Conservation (phyloP, 2,329 filamentous ascomycete species). For the Diaporthe ampelina region DNA sequence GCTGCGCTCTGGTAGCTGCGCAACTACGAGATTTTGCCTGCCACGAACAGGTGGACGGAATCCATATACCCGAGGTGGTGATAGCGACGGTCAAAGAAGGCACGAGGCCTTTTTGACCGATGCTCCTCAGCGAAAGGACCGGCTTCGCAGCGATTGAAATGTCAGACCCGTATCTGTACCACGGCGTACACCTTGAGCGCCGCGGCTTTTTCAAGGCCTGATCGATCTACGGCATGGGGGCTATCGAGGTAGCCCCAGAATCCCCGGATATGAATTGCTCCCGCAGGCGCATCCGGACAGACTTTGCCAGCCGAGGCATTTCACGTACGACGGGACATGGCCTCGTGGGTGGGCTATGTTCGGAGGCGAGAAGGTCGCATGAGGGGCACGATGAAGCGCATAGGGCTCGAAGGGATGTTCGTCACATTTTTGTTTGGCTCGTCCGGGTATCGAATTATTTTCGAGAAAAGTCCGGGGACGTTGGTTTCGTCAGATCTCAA, state of each 20-base stretch:
- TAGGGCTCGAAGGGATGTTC: slow-evolving; percentile 5
- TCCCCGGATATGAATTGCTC: slow-evolving; percentile 62
- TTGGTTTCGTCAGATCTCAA: slow-evolving; percentile 42
- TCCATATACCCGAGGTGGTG: too few relatives aligned
- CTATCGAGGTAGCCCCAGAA: slow-evolving; percentile 71
- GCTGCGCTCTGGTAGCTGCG: neutral
- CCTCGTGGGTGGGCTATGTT: neutral
- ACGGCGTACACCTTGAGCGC: slow-evolving; percentile 66
- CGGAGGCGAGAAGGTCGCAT: neutral
- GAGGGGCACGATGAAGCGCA: neutral
- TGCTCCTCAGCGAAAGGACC: neutral
- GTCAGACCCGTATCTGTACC: slow-evolving; percentile 78
- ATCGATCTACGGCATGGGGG: slow-evolving; percentile 71
- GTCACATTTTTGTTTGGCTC: slow-evolving; percentile 36
- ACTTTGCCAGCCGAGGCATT: slow-evolving; percentile 66
- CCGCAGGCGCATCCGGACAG: slow-evolving; percentile 62
- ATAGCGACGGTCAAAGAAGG: neutral
- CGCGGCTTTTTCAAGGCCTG: slow-evolving; percentile 74
- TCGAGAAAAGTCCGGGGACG: slow-evolving; percentile 38
- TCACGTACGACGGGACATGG: slow-evolving; percentile 10
- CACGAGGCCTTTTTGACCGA: too few relatives aligned
- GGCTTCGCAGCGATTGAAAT: slow-evolving; percentile 48
- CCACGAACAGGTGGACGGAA: neutral
- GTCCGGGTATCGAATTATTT: slow-evolving; percentile 25
- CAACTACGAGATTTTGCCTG: neutral